These are phyloP conservation scores for Ciborinia camelliae DNA, from an alignment of 2,329 filamentous ascomycete genomes.

Conservation along the genomic window DNA sequence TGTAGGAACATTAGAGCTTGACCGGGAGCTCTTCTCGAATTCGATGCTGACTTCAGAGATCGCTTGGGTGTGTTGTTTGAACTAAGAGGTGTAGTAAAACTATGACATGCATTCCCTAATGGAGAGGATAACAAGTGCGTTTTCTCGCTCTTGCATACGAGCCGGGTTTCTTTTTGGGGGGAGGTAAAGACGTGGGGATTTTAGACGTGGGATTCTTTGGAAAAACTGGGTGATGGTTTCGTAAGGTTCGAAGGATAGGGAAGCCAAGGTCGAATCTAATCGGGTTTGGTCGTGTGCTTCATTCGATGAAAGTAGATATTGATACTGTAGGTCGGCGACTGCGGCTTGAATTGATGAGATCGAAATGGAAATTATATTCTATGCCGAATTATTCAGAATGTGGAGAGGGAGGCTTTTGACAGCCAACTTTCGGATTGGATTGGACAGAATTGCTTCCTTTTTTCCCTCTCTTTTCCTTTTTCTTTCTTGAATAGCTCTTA, in stretches of 20 bases:
- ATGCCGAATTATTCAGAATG: constrained; percentile 12
- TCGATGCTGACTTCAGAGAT: neutral
- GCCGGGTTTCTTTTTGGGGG: constrained; percentile 2
- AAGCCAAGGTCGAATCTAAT: constrained; percentile 6
- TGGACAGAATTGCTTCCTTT: neutral
- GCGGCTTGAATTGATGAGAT: constrained; percentile 8
- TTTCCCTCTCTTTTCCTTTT: neutral
- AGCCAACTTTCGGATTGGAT: neutral
- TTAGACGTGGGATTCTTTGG: neutral
- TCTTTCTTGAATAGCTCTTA: neutral
- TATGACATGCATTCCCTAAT: constrained; percentile 19
- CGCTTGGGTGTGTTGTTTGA: constrained; percentile 14
- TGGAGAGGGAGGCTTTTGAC: constrained; percentile 16
- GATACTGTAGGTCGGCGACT: constrained; percentile 17
- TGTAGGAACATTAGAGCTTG: constrained; percentile 10
- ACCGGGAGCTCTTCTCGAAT: constrained; percentile 7
- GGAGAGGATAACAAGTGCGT: constrained; percentile 13
- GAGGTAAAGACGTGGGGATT: constrained; percentile 4
- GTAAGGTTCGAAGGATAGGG: neutral
- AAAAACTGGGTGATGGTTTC: neutral
- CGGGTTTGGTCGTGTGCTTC: constrained; percentile 15
- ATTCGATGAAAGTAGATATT: constrained; percentile 10
- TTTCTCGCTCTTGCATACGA: constrained; percentile 13
- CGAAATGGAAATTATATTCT: constrained; percentile 17
- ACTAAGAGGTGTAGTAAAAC: constrained; percentile 13